Evolutionary conservation across 2,329 filamentous ascomycete genomes (phyloP).

Genomic region (Fusarium robinianum): DNA sequence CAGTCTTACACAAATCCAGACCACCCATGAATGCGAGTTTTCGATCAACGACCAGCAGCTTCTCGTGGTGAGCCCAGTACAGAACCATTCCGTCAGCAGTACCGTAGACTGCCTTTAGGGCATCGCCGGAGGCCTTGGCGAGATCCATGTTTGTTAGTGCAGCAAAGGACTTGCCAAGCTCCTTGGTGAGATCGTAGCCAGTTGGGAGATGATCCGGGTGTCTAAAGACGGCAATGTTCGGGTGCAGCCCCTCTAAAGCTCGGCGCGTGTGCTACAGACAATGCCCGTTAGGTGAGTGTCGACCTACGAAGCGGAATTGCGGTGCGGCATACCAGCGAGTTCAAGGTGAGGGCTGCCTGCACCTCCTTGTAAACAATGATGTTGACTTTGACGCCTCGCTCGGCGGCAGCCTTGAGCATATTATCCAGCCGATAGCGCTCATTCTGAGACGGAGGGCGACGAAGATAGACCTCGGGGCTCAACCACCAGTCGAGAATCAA

Average conservation of each 20-base stretch:
- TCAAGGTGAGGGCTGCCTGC: constrained; percentile 72
- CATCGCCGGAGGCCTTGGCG: constrained; percentile 70
- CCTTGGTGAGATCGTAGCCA: constrained; percentile 66
- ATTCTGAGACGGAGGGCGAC: constrained; percentile 79
- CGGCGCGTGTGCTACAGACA: constrained; percentile 74
- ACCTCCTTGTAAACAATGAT: constrained; percentile 95
- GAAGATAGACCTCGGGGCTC: constrained; percentile 84
- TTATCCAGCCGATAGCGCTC: constrained; percentile 83
- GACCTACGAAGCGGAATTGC: constrained; percentile 36
- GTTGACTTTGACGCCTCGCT: constrained; percentile 82
- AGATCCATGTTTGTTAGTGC: constrained; percentile 57
- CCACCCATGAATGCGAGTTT: constrained; percentile 87
- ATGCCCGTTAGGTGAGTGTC: constrained; percentile 29
- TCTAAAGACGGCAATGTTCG: constrained; percentile 85
- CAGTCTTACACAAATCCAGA: constrained; percentile 70
- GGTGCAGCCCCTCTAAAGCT: constrained; percentile 73
- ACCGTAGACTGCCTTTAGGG: constrained; percentile 79
- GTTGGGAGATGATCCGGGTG: constrained; percentile 88
- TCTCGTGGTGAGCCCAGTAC: constrained; percentile 95
- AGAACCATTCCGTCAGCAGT: constrained; percentile 79
- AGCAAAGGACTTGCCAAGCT: constrained; percentile 67
- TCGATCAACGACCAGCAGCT: constrained; percentile 82
- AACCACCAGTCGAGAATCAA: constrained; percentile 93
- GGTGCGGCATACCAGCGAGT: constrained; percentile 45
- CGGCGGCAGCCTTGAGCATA: constrained; percentile 79